Percentiles rank a stretch among this genome's conserved stretches.
These are phyloP conservation scores for Claviceps monticola DNA, from an alignment of 2,329 filamentous ascomycete species.

Conservation along the genomic window DNA sequence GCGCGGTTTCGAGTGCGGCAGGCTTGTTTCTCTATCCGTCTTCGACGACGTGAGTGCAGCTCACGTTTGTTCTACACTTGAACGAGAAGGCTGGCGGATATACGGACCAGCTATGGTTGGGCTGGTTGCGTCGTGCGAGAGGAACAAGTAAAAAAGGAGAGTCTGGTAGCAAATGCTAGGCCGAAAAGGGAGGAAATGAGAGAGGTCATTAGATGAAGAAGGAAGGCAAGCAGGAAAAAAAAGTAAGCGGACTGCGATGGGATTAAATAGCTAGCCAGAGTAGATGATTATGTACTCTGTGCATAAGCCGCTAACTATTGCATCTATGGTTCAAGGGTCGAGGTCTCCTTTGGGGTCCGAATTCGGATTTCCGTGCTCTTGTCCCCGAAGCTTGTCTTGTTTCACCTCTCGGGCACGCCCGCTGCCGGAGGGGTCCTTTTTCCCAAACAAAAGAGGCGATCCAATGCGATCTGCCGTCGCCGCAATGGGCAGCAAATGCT, in stretches of 20 bases:
- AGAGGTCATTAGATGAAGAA: not conserved
- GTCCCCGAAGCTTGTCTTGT: not conserved
- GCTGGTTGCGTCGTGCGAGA: not conserved
- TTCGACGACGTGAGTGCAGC: slow-evolving; percentile 3
- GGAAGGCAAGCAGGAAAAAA: not conserved
- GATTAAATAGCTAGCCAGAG: not conserved
- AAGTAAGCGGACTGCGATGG: not conserved
- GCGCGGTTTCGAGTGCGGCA: not conserved
- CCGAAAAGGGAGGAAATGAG: not conserved
- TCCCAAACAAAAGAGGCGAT: too few relatives aligned
- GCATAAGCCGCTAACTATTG: not conserved
- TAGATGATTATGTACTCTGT: not conserved
- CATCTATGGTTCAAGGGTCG: not conserved
- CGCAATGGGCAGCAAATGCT: too few relatives aligned
- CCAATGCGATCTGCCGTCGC: too few relatives aligned
- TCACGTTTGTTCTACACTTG: slow-evolving; percentile 1
- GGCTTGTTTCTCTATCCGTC: not conserved
- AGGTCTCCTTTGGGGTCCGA: not conserved
- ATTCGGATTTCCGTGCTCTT: not conserved
- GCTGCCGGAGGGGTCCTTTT: not conserved
- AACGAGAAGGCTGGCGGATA: not conserved
- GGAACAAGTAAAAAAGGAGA: not conserved
- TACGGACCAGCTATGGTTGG: not conserved
- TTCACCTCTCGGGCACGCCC: not conserved
- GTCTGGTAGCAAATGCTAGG: not conserved